Base-by-base conservation (phyloP, 2,329 filamentous ascomycete species). In the Phoma sp. region DNA sequence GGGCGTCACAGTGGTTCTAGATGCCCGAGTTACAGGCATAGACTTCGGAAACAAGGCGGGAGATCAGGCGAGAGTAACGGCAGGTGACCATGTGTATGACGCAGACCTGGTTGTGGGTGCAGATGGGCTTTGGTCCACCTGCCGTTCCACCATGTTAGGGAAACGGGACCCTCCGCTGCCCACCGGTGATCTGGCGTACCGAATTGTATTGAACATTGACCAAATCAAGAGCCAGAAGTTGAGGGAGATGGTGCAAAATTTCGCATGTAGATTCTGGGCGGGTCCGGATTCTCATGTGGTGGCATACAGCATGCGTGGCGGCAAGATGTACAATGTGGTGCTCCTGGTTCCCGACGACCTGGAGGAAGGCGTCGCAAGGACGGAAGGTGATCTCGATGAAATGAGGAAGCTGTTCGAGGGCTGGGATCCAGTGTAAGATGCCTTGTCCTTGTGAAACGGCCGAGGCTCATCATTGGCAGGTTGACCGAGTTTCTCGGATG, bases 131-230 rank as follows among this genome's bases (percentile, higher is more conserved):
- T 87, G 85, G 84, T 87, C 84, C 2, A 75, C 76, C 10, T 85
- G 81, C 39, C 78, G 86, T 0, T 77, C 80, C 4, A 50, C 55
- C 3, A 58, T 67, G 43, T 53, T 65, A 10, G 62, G 60, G 8
- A 57, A 57, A 4, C 58, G 45, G 8, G 62, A 66, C 23, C 39
- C 59, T 24, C 65, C 60, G 1, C 47, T 61, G 9, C 80, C 83
- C 0, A 89, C 86, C 0, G 86, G 86, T 0, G 86, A 89, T 65
- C 69, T 89, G 11, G 87, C 86, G 1, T 89, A 88, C 62, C 78
- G 86, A 1, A 82, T 89, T 30, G 81, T 87, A 0, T 74, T 89
- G 3, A 69, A 74, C 0, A 64, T 81, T 0, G 78, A 83, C 7
- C 76, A 86, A 27, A 77, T 88, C 1, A 59, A 73, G 0, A 83